phyloP scores from a whole-genome alignment of 345 rosid species.

The Syzygium oleosum region DNA sequence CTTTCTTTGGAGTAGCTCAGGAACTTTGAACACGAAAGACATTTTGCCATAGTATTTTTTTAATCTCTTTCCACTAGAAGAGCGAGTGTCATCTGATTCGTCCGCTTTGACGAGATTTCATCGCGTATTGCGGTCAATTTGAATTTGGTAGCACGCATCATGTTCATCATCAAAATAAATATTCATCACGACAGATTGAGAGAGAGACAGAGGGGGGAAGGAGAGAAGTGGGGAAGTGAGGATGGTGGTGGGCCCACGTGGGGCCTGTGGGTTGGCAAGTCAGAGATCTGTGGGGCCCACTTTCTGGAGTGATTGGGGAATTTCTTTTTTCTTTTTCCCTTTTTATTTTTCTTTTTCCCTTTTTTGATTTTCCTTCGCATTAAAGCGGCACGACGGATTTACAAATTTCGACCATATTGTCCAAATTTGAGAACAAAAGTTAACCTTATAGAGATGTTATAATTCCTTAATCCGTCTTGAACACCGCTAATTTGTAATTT shows the following conservation, averaged over 20 bases:
- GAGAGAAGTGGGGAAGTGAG: too few species aligned
- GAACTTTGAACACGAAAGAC: neutral
- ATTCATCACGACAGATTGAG: too few species aligned
- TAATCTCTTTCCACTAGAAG: neutral
- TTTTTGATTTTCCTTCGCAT: neutral
- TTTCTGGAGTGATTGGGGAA: neutral
- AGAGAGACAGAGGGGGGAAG: too few species aligned
- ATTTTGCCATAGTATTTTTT: too few species aligned
- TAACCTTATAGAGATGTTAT: neutral
- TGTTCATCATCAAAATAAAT: neutral
- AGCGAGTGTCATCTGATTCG: neutral
- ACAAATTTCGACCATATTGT: neutral
- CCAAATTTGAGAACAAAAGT: neutral
- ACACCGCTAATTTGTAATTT: neutral
- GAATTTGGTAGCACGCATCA: neutral
- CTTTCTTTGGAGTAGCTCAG: too few species aligned
- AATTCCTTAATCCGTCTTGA: neutral
- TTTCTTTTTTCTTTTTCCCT: neutral
- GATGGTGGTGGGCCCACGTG: neutral
- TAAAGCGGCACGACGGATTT: neutral
- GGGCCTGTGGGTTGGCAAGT: neutral
- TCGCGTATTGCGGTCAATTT: fast-evolving
- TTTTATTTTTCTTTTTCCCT: neutral
- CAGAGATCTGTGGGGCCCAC: neutral
- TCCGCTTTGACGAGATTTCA: fast-evolving